Base-by-base conservation (phyloP, 768 basidiomycete species). In the Coprinopsis cinerea region DNA sequence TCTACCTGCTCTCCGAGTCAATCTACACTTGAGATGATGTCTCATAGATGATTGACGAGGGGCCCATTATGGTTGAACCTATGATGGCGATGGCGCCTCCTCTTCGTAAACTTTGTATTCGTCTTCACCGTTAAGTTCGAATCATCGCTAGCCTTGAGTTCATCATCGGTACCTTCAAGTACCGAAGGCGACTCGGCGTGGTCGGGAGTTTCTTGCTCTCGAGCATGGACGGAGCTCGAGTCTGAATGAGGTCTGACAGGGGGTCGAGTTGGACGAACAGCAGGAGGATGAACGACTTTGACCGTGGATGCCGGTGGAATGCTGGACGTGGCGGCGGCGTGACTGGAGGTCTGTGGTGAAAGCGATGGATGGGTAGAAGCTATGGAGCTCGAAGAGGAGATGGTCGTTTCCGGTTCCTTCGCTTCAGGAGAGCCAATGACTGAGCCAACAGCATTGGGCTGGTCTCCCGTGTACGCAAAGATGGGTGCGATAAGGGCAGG, bases 401-500 rank as follows among this genome's bases (percentile, higher is more conserved):
- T 25, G 18, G 7, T 26, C 41, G 24, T 43, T 43, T 39, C 36
- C 36, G 36, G 6, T 43, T 22, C 25, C 41, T 26, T 18, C 22
- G 5, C 18, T 10, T 24, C 22, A 9, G 41, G 22, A 25, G 41
- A 5, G 25, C 22, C 23, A 43, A 26, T 25, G 41, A 28, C 36
- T 15, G 49, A 58, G 22, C 74, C 75, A 1, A 65, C 66, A 32
- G 64, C 57, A n/a, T 69, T 60, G 20, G 75, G 69, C 17, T 57
- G 57, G 30, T 65, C 58, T 14, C 72, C 73, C 17, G 72, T 74
- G 61, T 78, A 79, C 5, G 64, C 75, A 49, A 64, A 76, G 26
- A 78, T 64, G 25, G 77, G 76, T 4, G 63, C 53, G 44, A 79
- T 60, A 6, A 74, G 54, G 4, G 64, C 53, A 32, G 77, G 77